phyloP scores from a whole-genome alignment of 805 yeast genomes.

The Hanseniaspora nectarophila region DNA sequence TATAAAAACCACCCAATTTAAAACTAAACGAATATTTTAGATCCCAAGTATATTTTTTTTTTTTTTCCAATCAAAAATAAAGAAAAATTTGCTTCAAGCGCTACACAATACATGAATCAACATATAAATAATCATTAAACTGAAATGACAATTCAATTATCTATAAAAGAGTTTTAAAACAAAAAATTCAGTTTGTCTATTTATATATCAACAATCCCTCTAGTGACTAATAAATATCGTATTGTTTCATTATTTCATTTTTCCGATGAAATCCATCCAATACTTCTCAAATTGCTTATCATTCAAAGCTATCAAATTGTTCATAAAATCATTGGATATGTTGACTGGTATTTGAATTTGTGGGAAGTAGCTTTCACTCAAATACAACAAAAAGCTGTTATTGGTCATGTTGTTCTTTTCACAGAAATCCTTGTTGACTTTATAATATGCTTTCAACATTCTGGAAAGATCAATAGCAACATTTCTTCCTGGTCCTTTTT shows the following conservation, averaged over 20 bases:
- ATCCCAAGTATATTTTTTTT: too few species aligned
- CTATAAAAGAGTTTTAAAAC: too few species aligned
- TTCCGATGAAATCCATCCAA: slow-evolving; percentile 38
- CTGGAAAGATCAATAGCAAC: slow-evolving; percentile 64
- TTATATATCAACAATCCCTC: too few species aligned
- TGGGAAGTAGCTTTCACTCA: slow-evolving; percentile 40
- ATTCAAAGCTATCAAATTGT: slow-evolving; percentile 43
- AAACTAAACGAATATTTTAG: too few species aligned
- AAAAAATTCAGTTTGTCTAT: too few species aligned
- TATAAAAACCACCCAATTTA: too few species aligned
- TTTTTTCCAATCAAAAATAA: too few species aligned
- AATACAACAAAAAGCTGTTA: slow-evolving; percentile 31
- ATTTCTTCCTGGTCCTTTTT: slow-evolving; percentile 69
- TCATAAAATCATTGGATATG: slow-evolving; percentile 49
- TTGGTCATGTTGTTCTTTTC: slow-evolving; percentile 18
- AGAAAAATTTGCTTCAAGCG: too few species aligned
- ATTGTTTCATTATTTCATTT: slow-evolving; percentile 22
- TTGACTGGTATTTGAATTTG: slow-evolving; percentile 47
- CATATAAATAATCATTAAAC: too few species aligned
- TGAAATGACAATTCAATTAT: too few species aligned
- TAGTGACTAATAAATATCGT: too few species aligned
- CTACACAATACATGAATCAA: too few species aligned
- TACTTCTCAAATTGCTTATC: slow-evolving; percentile 60
- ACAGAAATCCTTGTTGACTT: slow-evolving; percentile 21
- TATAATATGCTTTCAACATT: slow-evolving; percentile 51